Base-by-base conservation (phyloP, 208 protist species). In the Crithidia brevicula region DNA sequence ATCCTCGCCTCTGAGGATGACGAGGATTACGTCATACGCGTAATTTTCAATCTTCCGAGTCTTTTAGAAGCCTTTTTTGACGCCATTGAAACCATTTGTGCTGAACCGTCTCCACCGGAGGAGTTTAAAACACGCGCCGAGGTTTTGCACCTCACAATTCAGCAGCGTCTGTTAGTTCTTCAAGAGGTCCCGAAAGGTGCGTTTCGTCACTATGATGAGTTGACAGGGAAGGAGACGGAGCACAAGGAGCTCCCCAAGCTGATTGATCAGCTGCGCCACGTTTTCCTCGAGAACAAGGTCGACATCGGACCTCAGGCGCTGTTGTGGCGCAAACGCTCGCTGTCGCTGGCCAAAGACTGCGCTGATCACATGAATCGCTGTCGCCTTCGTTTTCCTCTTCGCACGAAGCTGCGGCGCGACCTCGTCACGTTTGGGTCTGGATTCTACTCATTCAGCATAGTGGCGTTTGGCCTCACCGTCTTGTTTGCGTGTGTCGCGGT, bases 1-100 rank as follows among this genome's bases (percentile, higher is more conserved):
- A 89, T 96, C 63, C 76, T 96, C 42, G 88, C 91, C n/a, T 86
- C 85, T 4, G 84, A 94, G 70, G 88, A 96, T 77, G 91, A 96
- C 62, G 82, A 87, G 57, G 79, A 93, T 22, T 94, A 88, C 52
- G 82, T 96, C 5, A 75, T 85, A 25, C 64, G 82, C 1, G 89
- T 82, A 20, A 82, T 96, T 40, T 62, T 86, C 11, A 65, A 62
- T 28, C 53, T 96, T 11, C 86, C 86, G 11, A 67, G 81, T 5
- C 16, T 89, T 4, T 25, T 94, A 13, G 80, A 85, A 28, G 77
- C 79, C 6, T 92, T 93, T 46, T 96, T 96, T 64, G 68, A 75
- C 27, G 72, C 79, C 4, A 43, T 96, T 18, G 86, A 93, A 61
- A 68, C 72, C 3, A 75, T 94, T 11, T 94, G 84, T 59, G 76